phyloP scores from a whole-genome alignment of 345 rosid genomes.

The Aquilaria malaccensis region DNA sequence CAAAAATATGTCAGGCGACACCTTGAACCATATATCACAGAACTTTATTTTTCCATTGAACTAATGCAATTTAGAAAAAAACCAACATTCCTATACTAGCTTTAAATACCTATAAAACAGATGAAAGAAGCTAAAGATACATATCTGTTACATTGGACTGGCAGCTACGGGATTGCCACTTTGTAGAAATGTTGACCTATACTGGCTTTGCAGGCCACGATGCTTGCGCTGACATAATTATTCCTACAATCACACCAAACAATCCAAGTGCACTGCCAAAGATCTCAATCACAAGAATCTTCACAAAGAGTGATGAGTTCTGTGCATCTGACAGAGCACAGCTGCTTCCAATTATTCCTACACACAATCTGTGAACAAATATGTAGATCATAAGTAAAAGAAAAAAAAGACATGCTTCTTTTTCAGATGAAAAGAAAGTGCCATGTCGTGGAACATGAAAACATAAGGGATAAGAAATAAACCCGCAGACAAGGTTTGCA shows the following conservation, averaged over 20 bases:
- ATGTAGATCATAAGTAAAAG: not conserved
- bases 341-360: conserved; percentile 98
- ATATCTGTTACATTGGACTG: not conserved
- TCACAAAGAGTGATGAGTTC: conserved; percentile 91
- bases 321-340: conserved; percentile 98
- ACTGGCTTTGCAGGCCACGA: conserved; percentile 74
- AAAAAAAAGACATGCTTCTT: not conserved
- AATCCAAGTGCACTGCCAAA: conserved; percentile 98
- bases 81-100: conserved; percentile 7
- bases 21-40: not conserved
- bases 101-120: conserved; percentile 11
- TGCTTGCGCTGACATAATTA: conserved; percentile 99
- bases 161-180: conserved; percentile 5
- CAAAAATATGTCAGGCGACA: no score
- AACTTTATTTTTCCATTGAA: conserved; percentile 4
- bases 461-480: conserved; percentile 19
- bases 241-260: conserved; percentile 98
- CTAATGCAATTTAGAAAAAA: conserved; percentile 7
- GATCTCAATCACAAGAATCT: conserved; percentile 97
- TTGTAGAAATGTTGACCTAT: conserved; percentile 7
- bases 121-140: conserved; percentile 2
- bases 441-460: not conserved
- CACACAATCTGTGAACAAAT: conserved; percentile 60
- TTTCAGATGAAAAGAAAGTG: not conserved
- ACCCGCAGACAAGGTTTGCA: conserved; percentile 99